Percentiles rank a stretch among this genome's conserved stretches.
Evolutionary conservation across 192 early-diverging fungal species (phyloP).

Genomic region (Backusella tuberculispora): DNA sequence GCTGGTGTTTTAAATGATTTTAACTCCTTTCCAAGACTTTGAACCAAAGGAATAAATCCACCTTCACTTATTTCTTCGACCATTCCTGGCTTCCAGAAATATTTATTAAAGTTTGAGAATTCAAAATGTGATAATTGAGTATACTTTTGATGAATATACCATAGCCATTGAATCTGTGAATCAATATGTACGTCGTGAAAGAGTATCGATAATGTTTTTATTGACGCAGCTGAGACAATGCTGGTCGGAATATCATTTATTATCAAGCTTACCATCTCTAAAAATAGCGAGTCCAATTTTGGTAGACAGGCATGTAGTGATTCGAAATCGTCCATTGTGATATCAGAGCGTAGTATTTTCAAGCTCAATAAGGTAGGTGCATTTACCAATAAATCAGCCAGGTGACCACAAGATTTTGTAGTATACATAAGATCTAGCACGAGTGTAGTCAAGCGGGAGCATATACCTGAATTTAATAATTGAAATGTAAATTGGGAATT

Average conservation of each 20-base stretch:
- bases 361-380: conserved; percentile 8
- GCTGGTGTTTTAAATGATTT: conserved; percentile 6
- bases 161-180: conserved; percentile 9
- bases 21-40: background rate
- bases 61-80: background rate
- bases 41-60: background rate
- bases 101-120: conserved; percentile 1
- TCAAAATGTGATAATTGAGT: conserved; percentile 2
- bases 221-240: background rate
- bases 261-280: background rate
- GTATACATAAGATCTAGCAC: background rate
- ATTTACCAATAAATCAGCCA: conserved; percentile 5
- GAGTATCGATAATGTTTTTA: background rate
- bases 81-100: background rate
- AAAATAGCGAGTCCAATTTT: background rate
- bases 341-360: conserved; percentile 10
- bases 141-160: conserved; percentile 10
- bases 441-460: background rate
- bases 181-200: background rate
- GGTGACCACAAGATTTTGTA: background rate
- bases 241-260: background rate
- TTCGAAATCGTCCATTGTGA: conserved; percentile 11
- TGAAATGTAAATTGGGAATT: conserved; percentile 11
- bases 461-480: background rate
- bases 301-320: background rate